Evolutionary conservation across 208 protist species (phyloP), one percentile per base, ranked within the genome.

Genomic region (Wallacemonas sp.): DNA sequence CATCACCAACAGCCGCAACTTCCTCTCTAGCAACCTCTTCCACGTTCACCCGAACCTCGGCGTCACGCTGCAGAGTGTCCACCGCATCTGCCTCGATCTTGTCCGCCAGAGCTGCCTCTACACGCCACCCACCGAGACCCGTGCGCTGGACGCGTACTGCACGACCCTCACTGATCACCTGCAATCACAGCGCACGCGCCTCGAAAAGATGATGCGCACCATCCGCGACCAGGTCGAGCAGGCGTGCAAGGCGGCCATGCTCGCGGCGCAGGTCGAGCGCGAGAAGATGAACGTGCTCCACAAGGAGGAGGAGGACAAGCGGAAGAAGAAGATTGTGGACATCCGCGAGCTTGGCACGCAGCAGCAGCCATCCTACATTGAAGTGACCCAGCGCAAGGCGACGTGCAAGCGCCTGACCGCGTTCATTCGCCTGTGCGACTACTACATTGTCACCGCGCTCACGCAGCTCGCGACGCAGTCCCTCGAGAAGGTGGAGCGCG

Each of bases 391-490:
- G 76, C 91, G 90, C 41, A 92, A 93, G 72, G 85, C 89, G 1
- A 91, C 88, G 25, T 98, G 95, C 79, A 79, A 86, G 33, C 92
- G 92, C 4, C 86, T 98, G 29, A 95, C 92, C 3, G 84, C 89
- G 62, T 98, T 98, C 74, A 98, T 99, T 59, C 81, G 86, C 44
- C 81, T 99, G 36, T 95, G 89, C 63, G 97, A 99, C 77, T 98
- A 98, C 80, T 82, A 98, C 36, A 81, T 98, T 57, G 89, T 97
- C 48, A 82, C 94, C 72, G 93, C 90, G 61, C 61, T 98, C 18
- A 96, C 92, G 2, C 62, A 67, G 22, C 82, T 98, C 22, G 86
- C 88, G 3, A 71, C 86, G 39, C 91, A 91, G 57, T 85, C 91
- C n/a, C 72, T 97, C 1, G 64, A 79, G 45, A 85, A 89, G 64